Conservation (phyloP, 1,284 basidiomycete genomes). For the Thelephora terrestris region DNA sequence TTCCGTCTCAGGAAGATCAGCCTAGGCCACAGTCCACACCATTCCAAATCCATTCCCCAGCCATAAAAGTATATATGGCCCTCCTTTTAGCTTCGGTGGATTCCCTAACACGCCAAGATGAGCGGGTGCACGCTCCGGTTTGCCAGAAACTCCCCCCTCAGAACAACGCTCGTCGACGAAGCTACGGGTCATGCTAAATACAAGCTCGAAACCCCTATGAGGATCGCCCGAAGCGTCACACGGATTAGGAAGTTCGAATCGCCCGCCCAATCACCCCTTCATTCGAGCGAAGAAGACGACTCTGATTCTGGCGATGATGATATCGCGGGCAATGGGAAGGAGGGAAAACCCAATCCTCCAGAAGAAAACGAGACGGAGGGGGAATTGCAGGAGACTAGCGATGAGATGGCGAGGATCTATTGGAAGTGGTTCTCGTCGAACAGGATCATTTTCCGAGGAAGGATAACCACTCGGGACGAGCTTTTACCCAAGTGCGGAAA, state of each 20-base stretch:
- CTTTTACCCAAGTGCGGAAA: neutral
- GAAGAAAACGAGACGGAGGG: neutral
- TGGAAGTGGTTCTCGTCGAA: neutral
- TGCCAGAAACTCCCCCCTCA: neutral
- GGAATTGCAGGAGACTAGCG: neutral
- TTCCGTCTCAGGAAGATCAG: too few species aligned
- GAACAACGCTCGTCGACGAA: neutral
- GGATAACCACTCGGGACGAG: neutral
- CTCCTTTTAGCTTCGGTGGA: too few species aligned
- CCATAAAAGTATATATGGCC: too few species aligned
- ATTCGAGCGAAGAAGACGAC: neutral
- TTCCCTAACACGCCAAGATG: too few species aligned
- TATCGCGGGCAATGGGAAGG: too few species aligned
- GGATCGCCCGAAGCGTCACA: neutral
- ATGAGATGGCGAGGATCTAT: neutral
- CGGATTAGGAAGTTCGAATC: neutral
- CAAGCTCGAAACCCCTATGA: neutral
- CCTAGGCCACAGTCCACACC: too few species aligned
- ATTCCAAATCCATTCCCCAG: too few species aligned
- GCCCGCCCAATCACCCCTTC: too few species aligned
- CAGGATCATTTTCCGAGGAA: neutral
- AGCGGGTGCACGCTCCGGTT: neutral
- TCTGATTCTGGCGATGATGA: too few species aligned
- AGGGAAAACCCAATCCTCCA: too few species aligned
- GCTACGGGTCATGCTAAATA: neutral